Percentiles rank a stretch among this genome's conserved stretches.
Conservation (phyloP, 2,329 filamentous ascomycete species). For the Polytolypa hystricis region DNA sequence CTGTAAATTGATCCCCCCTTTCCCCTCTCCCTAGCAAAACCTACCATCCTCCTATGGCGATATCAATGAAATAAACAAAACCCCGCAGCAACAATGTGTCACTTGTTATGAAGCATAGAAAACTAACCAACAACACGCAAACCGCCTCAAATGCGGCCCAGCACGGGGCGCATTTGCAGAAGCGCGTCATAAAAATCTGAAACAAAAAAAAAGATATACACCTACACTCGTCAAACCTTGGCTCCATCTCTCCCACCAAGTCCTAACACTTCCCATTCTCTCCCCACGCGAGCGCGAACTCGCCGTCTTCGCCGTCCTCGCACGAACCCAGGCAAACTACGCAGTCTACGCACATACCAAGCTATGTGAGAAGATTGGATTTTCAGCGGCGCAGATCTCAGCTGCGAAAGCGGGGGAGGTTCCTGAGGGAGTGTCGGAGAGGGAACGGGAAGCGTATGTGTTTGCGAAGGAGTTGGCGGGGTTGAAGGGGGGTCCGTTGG, state of each 20-base stretch:
- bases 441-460: not conserved
- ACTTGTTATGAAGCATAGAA: too few relatives aligned
- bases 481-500: too few relatives aligned
- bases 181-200: too few relatives aligned
- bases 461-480: not conserved
- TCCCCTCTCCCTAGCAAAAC: too few relatives aligned
- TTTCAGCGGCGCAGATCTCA: not conserved
- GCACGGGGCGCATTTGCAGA: too few relatives aligned
- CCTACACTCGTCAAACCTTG: not conserved
- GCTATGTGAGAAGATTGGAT: not conserved
- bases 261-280: not conserved
- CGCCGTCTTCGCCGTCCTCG: constrained; percentile 3
- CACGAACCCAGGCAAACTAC: not conserved
- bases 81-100: too few relatives aligned
- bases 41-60: too few relatives aligned
- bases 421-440: not conserved
- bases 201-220: constrained; percentile 1
- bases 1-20: not conserved
- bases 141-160: too few relatives aligned
- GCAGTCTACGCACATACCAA: not conserved
- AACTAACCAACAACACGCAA: too few relatives aligned
- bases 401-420: not conserved
- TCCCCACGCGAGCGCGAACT: constrained; percentile 1
- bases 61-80: too few relatives aligned
- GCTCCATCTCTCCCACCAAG: constrained; percentile 1